Evolutionary conservation across 1,284 basidiomycete genomes (phyloP).

Genomic region (Leccinum pallidistipes): DNA sequence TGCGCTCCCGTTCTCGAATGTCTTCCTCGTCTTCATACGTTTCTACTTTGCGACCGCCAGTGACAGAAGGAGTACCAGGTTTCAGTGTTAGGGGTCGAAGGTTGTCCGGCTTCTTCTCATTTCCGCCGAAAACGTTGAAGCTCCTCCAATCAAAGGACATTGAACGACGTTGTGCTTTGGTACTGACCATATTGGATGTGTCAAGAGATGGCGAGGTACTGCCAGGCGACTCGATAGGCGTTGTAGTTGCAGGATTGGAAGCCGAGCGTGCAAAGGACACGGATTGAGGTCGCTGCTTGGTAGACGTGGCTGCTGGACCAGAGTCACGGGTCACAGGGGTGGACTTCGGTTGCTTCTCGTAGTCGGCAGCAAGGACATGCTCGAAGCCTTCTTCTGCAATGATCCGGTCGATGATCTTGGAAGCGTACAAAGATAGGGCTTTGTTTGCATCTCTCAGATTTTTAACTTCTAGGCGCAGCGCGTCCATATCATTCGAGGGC

Average conservation of each 20-base stretch:
- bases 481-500: slow-evolving; percentile 59
- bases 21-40: slow-evolving; percentile 86
- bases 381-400: slow-evolving; percentile 94
- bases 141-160: slow-evolving; percentile 80
- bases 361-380: slow-evolving; percentile 88
- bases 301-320: slow-evolving; percentile 16
- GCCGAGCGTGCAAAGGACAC: slow-evolving; percentile 48
- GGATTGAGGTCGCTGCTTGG: slow-evolving; percentile 61
- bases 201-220: slow-evolving; percentile 40
- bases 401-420: slow-evolving; percentile 95
- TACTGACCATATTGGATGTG: slow-evolving; percentile 28
- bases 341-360: slow-evolving; percentile 55
- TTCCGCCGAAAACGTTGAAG: slow-evolving; percentile 64
- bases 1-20: slow-evolving; percentile 75
- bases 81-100: slow-evolving; percentile 74
- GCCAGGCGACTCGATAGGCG: slow-evolving; percentile 35
- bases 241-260: slow-evolving; percentile 39
- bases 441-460: slow-evolving; percentile 93
- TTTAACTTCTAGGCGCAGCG: slow-evolving; percentile 80
- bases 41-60: slow-evolving; percentile 70
- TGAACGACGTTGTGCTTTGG: slow-evolving; percentile 64
- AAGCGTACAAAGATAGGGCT: slow-evolving; percentile 89
- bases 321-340: slow-evolving; percentile 25
- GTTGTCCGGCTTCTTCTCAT: slow-evolving; percentile 59
- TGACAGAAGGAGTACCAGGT: slow-evolving; percentile 54